Evolutionary conservation across 2,329 filamentous ascomycete genomes (phyloP), one percentile per base, ranked within the genome.

Genomic region (Xylariaceae sp.): DNA sequence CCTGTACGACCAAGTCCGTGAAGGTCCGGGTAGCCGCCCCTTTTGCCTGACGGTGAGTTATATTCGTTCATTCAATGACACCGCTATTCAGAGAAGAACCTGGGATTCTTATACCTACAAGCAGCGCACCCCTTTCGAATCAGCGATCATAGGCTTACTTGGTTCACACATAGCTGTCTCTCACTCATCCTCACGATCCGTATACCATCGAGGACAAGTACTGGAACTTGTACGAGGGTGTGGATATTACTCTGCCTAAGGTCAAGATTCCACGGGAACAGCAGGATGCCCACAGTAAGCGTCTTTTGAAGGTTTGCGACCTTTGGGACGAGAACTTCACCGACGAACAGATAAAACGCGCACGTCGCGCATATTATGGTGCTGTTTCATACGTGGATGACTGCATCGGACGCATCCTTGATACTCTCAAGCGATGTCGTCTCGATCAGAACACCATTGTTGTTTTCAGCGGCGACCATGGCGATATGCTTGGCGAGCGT

Each of bases 351-450:
- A 88, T 96, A 78, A 90, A 89, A 77, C 84, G 85, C 55, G 92
- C 92, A 37, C 86, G 90, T 64, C 85, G 92, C 35, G 92, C 92
- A 1, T 97, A 97, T 78, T 97, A 96, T 66, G 92, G 90, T 57
- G 90, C 92, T 23, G 92, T 94, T 73, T 93, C 89, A 74, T 97
- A 96, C 68, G 92, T 97, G 18, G 92, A 97, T 71, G 89, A 95
- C 74, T 92, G 92, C 75, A 87, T 97, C 65, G 92, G 92, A 59
- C 88, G 88, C 71, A 82, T 97, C 39, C 79, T 96, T 23, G 80
- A 85, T 62, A 88, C 90, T 0, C 78, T 97, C 15, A 88, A 92
- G 73, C 82, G 91, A 61, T 93, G 90, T 70, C 84, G 87, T 5
- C 79, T 97, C 50, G 87, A 87, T 61, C 86, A 96, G 39, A 85